Conservation (phyloP, 352 stramenopile genomes). For the Halophytophthora polymorphica region DNA sequence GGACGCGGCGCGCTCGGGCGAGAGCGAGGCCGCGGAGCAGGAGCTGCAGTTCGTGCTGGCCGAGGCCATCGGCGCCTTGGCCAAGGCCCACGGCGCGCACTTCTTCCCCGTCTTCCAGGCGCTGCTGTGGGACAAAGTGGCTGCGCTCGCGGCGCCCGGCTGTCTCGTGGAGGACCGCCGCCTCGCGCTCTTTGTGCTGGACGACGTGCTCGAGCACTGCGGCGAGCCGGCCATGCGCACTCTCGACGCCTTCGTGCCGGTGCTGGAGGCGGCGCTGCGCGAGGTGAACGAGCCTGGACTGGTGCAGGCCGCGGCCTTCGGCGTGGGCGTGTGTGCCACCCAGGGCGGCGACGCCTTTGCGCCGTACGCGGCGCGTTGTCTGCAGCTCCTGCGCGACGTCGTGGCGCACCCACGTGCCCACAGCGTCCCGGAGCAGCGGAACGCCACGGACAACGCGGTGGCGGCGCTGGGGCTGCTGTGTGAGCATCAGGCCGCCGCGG, state of each 20-base stretch:
- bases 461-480: slow-evolving; percentile 72
- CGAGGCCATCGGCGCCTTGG: slow-evolving; percentile 70
- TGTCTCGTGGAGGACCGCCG: slow-evolving; percentile 79
- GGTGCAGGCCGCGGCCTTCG: slow-evolving; percentile 70
- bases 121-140: slow-evolving; percentile 75
- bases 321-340: slow-evolving; percentile 64
- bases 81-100: slow-evolving; percentile 54
- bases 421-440: slow-evolving; percentile 42
- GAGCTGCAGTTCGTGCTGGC: slow-evolving; percentile 81
- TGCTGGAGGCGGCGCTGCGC: slow-evolving; percentile 55
- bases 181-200: slow-evolving; percentile 83
- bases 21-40: slow-evolving; percentile 47
- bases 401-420: slow-evolving; percentile 50
- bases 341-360: slow-evolving; percentile 53
- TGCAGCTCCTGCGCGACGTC: slow-evolving; percentile 61
- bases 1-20: slow-evolving; percentile 35
- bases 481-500: slow-evolving; percentile 47
- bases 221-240: slow-evolving; percentile 40
- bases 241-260: slow-evolving; percentile 63
- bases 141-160: slow-evolving; percentile 55
- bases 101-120: slow-evolving; percentile 82
- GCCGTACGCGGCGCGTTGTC: slow-evolving; percentile 39
- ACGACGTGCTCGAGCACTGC: slow-evolving; percentile 84
- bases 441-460: slow-evolving; percentile 79
- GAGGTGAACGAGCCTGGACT: slow-evolving; percentile 59